These are phyloP conservation scores for Phyllosticta citrichinensis DNA, from an alignment of 2,329 filamentous ascomycete genomes.

Conservation along the genomic window DNA sequence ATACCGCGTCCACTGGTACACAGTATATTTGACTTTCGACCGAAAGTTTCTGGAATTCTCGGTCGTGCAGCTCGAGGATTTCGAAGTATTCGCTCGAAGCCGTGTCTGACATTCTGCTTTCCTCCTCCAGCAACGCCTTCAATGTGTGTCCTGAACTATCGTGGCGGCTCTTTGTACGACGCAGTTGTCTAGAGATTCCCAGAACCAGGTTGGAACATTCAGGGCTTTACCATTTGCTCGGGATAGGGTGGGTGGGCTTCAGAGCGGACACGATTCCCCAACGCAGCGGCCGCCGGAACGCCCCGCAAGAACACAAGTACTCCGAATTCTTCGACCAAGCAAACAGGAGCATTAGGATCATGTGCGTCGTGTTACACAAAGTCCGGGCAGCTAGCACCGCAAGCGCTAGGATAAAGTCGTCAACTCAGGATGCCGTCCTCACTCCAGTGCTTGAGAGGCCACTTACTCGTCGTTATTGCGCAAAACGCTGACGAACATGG, in stretches of 20 bases:
- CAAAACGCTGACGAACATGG: not conserved
- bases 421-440: not conserved
- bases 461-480: not conserved
- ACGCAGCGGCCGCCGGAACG: constrained; percentile 9
- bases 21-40: constrained; percentile 29
- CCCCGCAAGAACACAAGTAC: constrained; percentile 11
- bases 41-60: constrained; percentile 29
- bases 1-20: constrained; percentile 27
- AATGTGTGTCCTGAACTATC: not conserved
- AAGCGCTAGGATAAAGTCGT: not conserved
- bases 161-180: constrained; percentile 10
- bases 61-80: constrained; percentile 25
- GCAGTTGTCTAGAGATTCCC: constrained; percentile 6
- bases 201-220: constrained; percentile 5
- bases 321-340: constrained; percentile 5
- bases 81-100: constrained; percentile 9
- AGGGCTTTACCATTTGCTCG: constrained; percentile 8
- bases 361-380: constrained; percentile 5
- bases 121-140: not conserved
- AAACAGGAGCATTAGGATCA: constrained; percentile 3
- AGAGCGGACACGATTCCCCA: constrained; percentile 9
- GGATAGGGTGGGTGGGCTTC: constrained; percentile 9
- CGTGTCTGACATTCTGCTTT: constrained; percentile 10
- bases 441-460: not conserved
- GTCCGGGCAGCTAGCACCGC: not conserved